Base-by-base conservation (phyloP, 331 rosid genomes). In the Malus hybrid region DNA sequence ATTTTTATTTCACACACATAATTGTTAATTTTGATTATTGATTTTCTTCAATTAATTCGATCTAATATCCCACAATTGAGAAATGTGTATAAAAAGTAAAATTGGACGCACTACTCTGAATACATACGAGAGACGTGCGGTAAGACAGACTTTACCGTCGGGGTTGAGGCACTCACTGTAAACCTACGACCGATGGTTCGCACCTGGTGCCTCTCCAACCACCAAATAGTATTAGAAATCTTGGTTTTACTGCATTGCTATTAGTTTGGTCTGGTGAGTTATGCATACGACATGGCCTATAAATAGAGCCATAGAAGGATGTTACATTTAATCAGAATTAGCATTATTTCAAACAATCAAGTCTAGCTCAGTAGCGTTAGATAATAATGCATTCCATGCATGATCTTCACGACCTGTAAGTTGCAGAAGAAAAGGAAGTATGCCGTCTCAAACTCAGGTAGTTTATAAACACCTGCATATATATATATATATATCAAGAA, bases 141-240 rank as follows among this genome's bases (percentile, higher is more conserved):
- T 9, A 39, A 2, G 12, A 39, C 46, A 39, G 46, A 39, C 46
- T 39, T 60, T 9, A 27, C 19, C 20, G 22, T 22, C 29, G 79
- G 79, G 79, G 71, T 75, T 75, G 72, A 75, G 34, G 72, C 79
- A 65, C 52, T 22, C 27, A 36, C 46, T 39, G 72, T 6, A 20
- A 52, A n/a, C 39, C 24, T 19, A 15, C 32, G 79, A 75, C 79
- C 36, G 79, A 66, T 50, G 79, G 79, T 33, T 75, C 65, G 33
- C 78, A 73, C 67, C 55, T 34, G 57, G 34, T 59, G 31, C 61
- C 31, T 10, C 42, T 10, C 27, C 79, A n/a, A 50, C 72, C 56
- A 19, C 46, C 60, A 20, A n/a, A 22, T 59, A 52, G 3, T 52
- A 50, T 39, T 39, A 2, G 60, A 55, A 55, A 27, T 13, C 19